Conservation (phyloP, 345 rosid genomes). For the Arabis hirsuta region DNA sequence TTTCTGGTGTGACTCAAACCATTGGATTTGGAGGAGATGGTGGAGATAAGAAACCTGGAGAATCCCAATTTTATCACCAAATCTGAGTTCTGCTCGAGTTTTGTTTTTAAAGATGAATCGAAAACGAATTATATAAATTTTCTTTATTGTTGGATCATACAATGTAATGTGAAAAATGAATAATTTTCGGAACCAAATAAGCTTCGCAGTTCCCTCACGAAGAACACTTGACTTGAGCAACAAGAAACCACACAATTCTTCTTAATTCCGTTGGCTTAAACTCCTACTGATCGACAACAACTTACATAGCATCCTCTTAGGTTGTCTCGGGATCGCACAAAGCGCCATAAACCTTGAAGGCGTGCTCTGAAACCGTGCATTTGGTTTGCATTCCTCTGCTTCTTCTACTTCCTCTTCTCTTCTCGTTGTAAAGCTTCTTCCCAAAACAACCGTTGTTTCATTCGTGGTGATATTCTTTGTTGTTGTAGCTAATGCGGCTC, state of each 20-base stretch:
- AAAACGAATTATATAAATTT: background rate
- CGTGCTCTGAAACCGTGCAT: conserved; percentile 52
- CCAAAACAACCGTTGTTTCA: conserved; percentile 26
- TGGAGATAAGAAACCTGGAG: conserved; percentile 33
- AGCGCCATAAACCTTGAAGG: conserved; percentile 66
- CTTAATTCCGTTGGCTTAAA: conserved; percentile 56
- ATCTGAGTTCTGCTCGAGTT: conserved; percentile 17
- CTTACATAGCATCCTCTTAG: conserved; percentile 64
- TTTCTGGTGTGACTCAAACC: conserved; percentile 51
- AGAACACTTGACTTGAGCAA: conserved; percentile 27
- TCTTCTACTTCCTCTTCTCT: conserved; percentile 68
- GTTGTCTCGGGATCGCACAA: conserved; percentile 64
- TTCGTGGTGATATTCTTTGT: conserved; percentile 55
- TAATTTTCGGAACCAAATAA: conserved; percentile 9
- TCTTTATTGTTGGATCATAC: conserved; percentile 14
- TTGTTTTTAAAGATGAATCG: background rate
- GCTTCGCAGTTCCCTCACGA: conserved; percentile 2
- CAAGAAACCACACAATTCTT: conserved; percentile 31
- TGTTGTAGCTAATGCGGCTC: conserved; percentile 62
- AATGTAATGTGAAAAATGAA: conserved; percentile 27
- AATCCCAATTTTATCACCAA: conserved; percentile 24
- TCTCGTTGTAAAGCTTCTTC: conserved; percentile 63
- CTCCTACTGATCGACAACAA: conserved; percentile 58
- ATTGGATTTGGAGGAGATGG: conserved; percentile 31
- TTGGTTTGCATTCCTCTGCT: conserved; percentile 61